Evolutionary conservation across 73 alveolate species (phyloP).

Genomic region (Blepharisma japonicum): DNA sequence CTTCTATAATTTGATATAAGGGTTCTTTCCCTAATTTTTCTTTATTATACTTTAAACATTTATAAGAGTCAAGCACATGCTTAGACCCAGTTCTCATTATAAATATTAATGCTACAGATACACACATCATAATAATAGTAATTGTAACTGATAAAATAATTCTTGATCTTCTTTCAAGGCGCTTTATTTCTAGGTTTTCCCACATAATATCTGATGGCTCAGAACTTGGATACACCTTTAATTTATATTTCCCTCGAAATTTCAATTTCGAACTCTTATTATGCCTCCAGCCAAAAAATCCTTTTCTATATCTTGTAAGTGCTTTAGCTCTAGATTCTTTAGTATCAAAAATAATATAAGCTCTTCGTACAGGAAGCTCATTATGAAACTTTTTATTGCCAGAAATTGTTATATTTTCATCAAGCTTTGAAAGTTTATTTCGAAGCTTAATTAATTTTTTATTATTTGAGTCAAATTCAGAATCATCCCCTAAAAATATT

Average conservation of each 20-base stretch:
- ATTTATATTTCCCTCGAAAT: no score
- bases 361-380: no score
- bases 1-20: no score
- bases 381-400: no score
- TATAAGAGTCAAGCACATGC: not conserved
- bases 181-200: not conserved
- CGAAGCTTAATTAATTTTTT: no score
- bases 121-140: not conserved
- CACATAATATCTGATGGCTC: not conserved
- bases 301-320: no score
- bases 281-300: not conserved
- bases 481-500: not conserved
- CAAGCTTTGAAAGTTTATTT: no score
- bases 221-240: not conserved
- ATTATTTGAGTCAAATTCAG: no score
- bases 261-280: no score
- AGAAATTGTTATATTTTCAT: no score
- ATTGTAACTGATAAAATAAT: not conserved
- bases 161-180: not conserved
- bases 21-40: not conserved
- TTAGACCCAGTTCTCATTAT: not conserved
- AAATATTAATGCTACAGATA: slow-evolving; percentile 8
- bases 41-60: not conserved
- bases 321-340: no score
- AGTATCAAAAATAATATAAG: no score